Conservation (phyloP, 352 stramenopile species). For the Phytophthora agathidicida region DNA sequence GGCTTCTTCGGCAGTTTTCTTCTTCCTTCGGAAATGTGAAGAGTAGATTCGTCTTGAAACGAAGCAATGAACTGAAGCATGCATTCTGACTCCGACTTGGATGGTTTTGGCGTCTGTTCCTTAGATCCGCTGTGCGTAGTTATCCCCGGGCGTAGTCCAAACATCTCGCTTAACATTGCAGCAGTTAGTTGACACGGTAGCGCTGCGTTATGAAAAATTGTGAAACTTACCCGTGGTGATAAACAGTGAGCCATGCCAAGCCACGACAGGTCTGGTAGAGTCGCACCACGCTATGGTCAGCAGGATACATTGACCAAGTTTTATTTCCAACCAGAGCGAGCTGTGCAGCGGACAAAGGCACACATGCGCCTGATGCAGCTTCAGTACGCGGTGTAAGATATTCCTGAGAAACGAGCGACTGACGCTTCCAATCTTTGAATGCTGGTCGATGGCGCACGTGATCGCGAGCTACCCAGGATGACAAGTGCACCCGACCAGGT, state of each 20-base stretch:
- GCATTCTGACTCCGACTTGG: neutral
- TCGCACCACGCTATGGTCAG: slow-evolving; percentile 69
- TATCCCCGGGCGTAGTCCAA: slow-evolving; percentile 53
- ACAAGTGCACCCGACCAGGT: slow-evolving; percentile 51
- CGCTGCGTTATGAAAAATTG: neutral
- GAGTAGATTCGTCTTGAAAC: slow-evolving; percentile 56
- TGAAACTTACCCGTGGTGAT: slow-evolving; percentile 52
- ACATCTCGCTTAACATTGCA: slow-evolving; percentile 47
- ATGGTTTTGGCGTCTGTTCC: neutral
- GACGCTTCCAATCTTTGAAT: slow-evolving; percentile 70
- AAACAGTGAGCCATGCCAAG: slow-evolving; percentile 68
- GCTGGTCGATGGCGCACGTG: slow-evolving; percentile 70
- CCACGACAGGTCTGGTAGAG: slow-evolving; percentile 51
- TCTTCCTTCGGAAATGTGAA: slow-evolving; percentile 47
- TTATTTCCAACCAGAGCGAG: slow-evolving; percentile 52
- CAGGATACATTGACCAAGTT: slow-evolving; percentile 60
- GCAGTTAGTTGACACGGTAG: neutral
- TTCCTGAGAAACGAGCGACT: slow-evolving; percentile 41
- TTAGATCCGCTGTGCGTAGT: neutral
- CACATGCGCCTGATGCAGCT: slow-evolving; percentile 43
- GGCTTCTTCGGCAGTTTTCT: slow-evolving; percentile 44
- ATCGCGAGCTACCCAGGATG: slow-evolving; percentile 56
- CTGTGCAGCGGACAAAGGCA: slow-evolving; percentile 59
- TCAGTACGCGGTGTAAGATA: slow-evolving; percentile 73
- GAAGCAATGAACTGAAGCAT: slow-evolving; percentile 57